Conservation (phyloP, 108 stramenopile genomes). For the Cyclotella baltica region DNA sequence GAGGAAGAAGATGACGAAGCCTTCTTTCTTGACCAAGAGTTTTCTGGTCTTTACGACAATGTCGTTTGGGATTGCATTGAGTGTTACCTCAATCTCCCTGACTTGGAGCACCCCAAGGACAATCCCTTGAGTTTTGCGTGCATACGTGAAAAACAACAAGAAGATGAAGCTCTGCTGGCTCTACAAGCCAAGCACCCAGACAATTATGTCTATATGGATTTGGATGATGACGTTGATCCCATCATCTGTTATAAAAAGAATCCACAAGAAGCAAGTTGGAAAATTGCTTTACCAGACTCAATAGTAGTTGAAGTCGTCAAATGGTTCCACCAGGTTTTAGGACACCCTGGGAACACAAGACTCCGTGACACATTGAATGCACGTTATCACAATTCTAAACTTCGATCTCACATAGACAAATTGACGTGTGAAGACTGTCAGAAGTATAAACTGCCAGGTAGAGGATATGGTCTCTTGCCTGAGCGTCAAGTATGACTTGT, state of each 20-base stretch:
- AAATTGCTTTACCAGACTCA: conserved; percentile 11
- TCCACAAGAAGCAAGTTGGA: conserved; percentile 17
- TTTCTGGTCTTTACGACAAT: background rate
- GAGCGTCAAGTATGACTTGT: conserved; percentile 7
- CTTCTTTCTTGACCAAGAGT: conserved; percentile 9
- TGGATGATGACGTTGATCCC: conserved; percentile 9
- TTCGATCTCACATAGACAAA: conserved; percentile 5
- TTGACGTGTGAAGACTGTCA: conserved; percentile 31
- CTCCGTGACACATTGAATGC: background rate
- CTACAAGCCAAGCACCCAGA: background rate
- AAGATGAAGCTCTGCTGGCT: conserved; percentile 29
- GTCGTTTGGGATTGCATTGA: background rate
- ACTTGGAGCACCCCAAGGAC: background rate
- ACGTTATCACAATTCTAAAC: conserved; percentile 17
- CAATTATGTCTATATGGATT: conserved; percentile 1
- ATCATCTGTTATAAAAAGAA: conserved; percentile 25
- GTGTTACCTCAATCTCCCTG: conserved; percentile 17
- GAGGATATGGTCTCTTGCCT: conserved; percentile 27
- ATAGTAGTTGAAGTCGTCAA: background rate
- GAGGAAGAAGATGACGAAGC: conserved; percentile 2
- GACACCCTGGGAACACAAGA: conserved; percentile 6
- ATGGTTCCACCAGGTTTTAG: conserved; percentile 12
- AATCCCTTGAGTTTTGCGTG: conserved; percentile 1
- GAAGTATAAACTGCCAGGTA: conserved; percentile 17
- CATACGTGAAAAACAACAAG: background rate